Base-by-base conservation (phyloP, 2,329 filamentous ascomycete species). In the Xylaria sp. region DNA sequence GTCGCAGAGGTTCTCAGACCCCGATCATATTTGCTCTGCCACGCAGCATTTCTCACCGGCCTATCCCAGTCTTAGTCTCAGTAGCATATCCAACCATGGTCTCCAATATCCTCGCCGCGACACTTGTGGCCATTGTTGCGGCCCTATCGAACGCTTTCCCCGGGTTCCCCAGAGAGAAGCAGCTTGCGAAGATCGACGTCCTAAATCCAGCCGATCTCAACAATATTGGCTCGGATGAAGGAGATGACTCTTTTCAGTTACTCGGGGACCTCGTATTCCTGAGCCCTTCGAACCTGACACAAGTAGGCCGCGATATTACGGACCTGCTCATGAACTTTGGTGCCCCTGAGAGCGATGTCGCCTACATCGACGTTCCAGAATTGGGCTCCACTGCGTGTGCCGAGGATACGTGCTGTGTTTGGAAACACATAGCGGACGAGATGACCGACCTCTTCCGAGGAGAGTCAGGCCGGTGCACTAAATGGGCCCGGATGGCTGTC, bases 341-440 rank as follows among this genome's bases (percentile, higher is more conserved):
- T 5, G 76, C 74, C 13, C 73, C 50, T 28, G 69, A 73, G 61
- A 74, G 72, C 45, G 73, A 76, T 57, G 65, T 70, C 23, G 59
- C 53, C 57, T 72, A 73, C 59, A 52, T 56, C 7, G 45, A 70
- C 2, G 69, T 74, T 2, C 76, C 75, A 0, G 52, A 65, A 0
- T 57, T 71, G 34, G 60, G 67, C 36, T 76, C 78, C 7, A 58
- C 68, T 1, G 75, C 72, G 1, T 83, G 81, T 69, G 72, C 71
- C 43, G 67, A 74, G 20, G 81, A 84, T 56, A 80, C 80, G 1
- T 84, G 82, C 74, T 84, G 82, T 66, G 76, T 83, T 32, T 84
- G 82, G 82, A 78, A 81, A 66, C 78, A 82, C 72, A 79, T 84
- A 62, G 77, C 79, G 15, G 74, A 79, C 52, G 80, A 83, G 23